A percentile compares a stretch with the other conserved stretches of the same genome.
phyloP scores from a whole-genome alignment of 305 asterid species.

The Withania somnifera region DNA sequence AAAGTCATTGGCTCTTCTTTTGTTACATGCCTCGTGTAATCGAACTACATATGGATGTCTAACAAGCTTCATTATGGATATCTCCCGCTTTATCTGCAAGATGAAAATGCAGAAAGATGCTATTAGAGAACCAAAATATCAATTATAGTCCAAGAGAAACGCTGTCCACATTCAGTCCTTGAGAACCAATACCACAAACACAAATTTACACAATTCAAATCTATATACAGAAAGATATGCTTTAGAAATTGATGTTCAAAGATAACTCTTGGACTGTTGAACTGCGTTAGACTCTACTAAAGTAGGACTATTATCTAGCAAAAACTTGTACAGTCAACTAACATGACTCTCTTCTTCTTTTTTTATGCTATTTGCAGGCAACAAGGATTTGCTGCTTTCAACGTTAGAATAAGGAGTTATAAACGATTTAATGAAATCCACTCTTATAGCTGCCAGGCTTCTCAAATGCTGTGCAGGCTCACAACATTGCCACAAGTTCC shows the following conservation, averaged over 20 bases:
- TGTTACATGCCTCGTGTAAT: constrained; percentile 70
- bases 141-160: background rate
- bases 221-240: background rate
- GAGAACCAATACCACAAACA: background rate
- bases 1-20: constrained; percentile 6
- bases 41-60: constrained; percentile 90
- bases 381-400: too few species aligned
- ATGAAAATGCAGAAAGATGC: constrained; percentile 12
- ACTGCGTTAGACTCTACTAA: background rate
- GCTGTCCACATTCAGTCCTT: background rate
- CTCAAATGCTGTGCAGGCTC: background rate
- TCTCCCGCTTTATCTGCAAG: constrained; percentile 92
- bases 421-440: too few species aligned
- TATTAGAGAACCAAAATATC: background rate
- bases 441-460: background rate
- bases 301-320: background rate
- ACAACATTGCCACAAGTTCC: background rate
- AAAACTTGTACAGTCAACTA: background rate
- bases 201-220: background rate
- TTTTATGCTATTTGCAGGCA: too few species aligned
- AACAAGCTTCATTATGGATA: constrained; percentile 95
- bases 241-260: background rate
- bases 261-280: background rate
- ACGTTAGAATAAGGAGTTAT: too few species aligned
- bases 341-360: too few species aligned